Conservation (phyloP, 1,284 basidiomycete genomes). For the Tilletia walkeri region DNA sequence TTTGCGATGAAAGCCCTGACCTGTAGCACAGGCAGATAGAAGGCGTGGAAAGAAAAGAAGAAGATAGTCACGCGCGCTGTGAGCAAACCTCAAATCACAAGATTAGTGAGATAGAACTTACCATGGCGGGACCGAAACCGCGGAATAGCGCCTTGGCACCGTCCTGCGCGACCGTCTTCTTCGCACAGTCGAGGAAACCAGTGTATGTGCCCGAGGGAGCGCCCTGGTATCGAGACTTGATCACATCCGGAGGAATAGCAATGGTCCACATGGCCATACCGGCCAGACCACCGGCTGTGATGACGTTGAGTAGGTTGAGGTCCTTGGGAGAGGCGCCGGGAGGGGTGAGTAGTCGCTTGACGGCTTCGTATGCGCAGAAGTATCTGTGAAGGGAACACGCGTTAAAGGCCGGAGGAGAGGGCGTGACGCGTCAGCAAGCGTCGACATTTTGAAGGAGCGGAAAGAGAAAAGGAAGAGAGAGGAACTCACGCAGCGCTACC, state of each 20-base stretch:
- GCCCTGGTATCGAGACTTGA: constrained; percentile 96
- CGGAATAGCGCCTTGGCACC: constrained; percentile 89
- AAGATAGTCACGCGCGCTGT: constrained; percentile 55
- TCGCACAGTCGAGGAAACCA: constrained; percentile 86
- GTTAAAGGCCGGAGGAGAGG: too few relatives aligned
- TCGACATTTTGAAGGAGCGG: too few relatives aligned
- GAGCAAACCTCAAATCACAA: too few relatives aligned
- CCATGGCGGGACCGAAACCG: constrained; percentile 92
- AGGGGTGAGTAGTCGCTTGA: constrained; percentile 81
- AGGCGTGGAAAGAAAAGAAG: not conserved
- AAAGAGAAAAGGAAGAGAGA: not conserved
- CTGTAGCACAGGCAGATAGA: not conserved
- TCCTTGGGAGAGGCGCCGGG: constrained; percentile 70
- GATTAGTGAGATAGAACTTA: constrained; percentile 23
- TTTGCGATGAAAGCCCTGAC: constrained; percentile 78
- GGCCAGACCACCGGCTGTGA: constrained; percentile 88
- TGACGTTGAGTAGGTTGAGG: constrained; percentile 81
- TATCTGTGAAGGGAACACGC: constrained; percentile 63
- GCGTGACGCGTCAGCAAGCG: not conserved
- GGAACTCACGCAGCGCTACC: constrained; percentile 84
- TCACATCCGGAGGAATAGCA: constrained; percentile 48
- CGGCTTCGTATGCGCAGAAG: constrained; percentile 93
- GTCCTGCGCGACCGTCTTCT: constrained; percentile 87
- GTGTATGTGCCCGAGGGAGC: constrained; percentile 93
- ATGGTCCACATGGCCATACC: constrained; percentile 80